Percentiles rank a stretch among this genome's conserved stretches.
Evolutionary conservation across 1,284 basidiomycete species (phyloP).

Genomic region (Fomitiporia mediterranea): DNA sequence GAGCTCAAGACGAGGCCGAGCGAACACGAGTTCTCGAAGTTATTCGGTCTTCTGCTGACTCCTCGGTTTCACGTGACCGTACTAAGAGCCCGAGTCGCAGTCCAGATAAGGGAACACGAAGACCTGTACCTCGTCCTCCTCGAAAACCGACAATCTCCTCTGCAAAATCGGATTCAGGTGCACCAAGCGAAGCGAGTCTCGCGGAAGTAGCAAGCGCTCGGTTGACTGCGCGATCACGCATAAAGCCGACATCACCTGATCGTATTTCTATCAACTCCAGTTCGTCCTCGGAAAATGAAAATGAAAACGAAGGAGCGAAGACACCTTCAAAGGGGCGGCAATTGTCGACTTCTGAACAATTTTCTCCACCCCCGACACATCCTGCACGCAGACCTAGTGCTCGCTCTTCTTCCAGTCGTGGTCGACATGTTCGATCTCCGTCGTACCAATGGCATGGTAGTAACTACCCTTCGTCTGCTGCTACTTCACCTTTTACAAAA

Average conservation of each 20-base stretch:
- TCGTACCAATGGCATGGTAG: slow-evolving; percentile 7
- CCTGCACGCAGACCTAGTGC: slow-evolving; percentile 45
- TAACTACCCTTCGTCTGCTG: background rate
- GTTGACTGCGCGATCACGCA: slow-evolving; percentile 23
- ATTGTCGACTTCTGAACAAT: slow-evolving; percentile 27
- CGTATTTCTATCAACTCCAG: slow-evolving; percentile 17
- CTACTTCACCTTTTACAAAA: background rate
- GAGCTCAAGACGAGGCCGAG: slow-evolving; percentile 61
- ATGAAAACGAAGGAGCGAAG: slow-evolving; percentile 4
- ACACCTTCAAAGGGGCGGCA: background rate
- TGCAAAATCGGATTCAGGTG: slow-evolving; percentile 30
- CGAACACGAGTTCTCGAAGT: slow-evolving; percentile 66
- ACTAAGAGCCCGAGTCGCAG: slow-evolving; percentile 8
- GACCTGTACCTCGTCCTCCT: slow-evolving; percentile 32
- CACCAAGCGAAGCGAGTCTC: slow-evolving; percentile 31
- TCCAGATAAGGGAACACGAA: slow-evolving; percentile 19
- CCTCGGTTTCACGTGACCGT: background rate
- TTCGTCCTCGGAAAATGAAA: slow-evolving; percentile 20
- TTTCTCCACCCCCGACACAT: slow-evolving; percentile 48
- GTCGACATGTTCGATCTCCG: slow-evolving; percentile 14
- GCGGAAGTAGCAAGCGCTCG: slow-evolving; percentile 39
- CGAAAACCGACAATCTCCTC: slow-evolving; percentile 28
- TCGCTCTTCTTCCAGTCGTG: background rate
- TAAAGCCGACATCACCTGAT: background rate
- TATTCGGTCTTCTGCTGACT: slow-evolving; percentile 29